Evolutionary conservation across 1,284 basidiomycete genomes (phyloP).

Genomic region (Leccinum glutinopallens): DNA sequence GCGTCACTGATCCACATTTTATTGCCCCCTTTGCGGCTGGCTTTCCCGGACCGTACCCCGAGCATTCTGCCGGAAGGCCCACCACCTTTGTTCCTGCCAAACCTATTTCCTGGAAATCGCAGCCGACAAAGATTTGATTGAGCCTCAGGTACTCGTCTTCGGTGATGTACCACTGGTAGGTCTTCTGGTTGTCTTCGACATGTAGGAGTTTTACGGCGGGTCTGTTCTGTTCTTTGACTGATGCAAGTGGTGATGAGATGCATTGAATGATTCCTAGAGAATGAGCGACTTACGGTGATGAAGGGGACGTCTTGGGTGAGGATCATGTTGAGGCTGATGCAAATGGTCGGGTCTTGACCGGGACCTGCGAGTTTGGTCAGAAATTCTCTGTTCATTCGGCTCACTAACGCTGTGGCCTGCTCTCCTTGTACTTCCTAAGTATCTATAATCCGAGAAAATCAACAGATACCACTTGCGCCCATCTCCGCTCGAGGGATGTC

Average conservation of each 20-base stretch:
- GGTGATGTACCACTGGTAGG: constrained; percentile 24
- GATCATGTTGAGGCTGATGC: constrained; percentile 10
- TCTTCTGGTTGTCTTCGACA: neutral
- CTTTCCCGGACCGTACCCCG: constrained; percentile 15
- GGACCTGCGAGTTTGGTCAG: too few relatives aligned
- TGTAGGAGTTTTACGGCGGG: constrained; percentile 16
- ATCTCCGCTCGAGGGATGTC: too few relatives aligned
- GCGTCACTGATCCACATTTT: too few relatives aligned
- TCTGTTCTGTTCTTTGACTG: constrained; percentile 7
- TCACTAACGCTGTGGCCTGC: too few relatives aligned
- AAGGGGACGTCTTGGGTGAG: constrained; percentile 18
- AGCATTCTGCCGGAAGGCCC: constrained; percentile 14
- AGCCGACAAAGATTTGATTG: constrained; percentile 19
- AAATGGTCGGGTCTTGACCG: too few relatives aligned
- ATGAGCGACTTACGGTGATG: constrained; percentile 12
- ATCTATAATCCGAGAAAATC: too few relatives aligned
- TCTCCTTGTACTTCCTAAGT: too few relatives aligned
- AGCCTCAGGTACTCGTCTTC: constrained; percentile 25
- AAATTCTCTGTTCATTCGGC: too few relatives aligned
- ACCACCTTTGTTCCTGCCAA: constrained; percentile 21
- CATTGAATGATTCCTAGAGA: neutral
- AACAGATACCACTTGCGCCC: too few relatives aligned
- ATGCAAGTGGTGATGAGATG: neutral
- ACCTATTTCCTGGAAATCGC: constrained; percentile 23
- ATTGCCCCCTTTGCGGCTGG: too few relatives aligned